Conservation (phyloP, 2,329 filamentous ascomycete species). For the Alternaria incomplexa region DNA sequence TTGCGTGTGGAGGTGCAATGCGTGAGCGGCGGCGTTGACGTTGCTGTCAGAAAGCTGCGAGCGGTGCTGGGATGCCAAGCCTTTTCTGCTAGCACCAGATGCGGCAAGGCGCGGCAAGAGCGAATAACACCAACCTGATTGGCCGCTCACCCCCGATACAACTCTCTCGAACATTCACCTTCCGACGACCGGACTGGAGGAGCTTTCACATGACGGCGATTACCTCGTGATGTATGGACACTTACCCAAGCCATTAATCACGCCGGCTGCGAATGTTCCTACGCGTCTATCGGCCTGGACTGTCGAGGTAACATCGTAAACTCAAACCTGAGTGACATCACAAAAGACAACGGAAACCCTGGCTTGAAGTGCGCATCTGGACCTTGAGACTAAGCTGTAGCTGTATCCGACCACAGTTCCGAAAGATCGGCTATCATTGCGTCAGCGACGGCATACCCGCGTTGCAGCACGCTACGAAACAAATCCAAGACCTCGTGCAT, state of each 20-base stretch:
- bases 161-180: neutral
- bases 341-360: neutral
- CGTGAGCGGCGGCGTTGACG: conserved; percentile 24
- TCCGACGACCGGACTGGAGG: neutral
- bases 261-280: neutral
- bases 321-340: neutral
- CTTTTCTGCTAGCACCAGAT: neutral
- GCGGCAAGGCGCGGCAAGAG: neutral
- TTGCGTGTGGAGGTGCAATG: conserved; percentile 24
- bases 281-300: neutral
- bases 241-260: neutral
- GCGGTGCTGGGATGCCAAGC: conserved; percentile 20
- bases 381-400: neutral
- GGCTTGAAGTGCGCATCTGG: neutral
- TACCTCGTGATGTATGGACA: neutral
- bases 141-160: neutral
- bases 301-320: neutral
- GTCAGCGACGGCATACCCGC: conserved; percentile 27
- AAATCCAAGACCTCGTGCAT: conserved; percentile 18
- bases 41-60: conserved; percentile 20
- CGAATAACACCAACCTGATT: neutral
- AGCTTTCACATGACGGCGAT: neutral
- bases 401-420: conserved; percentile 17
- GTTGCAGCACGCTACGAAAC: conserved; percentile 10
- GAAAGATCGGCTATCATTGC: conserved; percentile 20